Percentiles rank a stretch among this genome's conserved stretches.
phyloP scores from a whole-genome alignment of 331 rosid genomes.

The Phaseolus coccineus region DNA sequence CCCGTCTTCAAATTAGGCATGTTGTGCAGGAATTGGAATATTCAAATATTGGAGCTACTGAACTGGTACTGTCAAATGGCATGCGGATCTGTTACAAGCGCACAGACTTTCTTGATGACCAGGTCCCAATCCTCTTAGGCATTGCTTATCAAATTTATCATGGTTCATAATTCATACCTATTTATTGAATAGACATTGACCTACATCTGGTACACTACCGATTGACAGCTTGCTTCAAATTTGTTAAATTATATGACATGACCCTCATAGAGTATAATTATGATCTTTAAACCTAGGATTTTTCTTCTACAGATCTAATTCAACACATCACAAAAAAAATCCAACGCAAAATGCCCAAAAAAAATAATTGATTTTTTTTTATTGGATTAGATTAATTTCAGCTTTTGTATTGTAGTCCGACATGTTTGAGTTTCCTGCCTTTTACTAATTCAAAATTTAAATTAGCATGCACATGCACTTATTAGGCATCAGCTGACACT shows the following conservation, averaged over 20 bases:
- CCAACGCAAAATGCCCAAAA: not conserved
- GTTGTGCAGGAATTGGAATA: slow-evolving; percentile 76
- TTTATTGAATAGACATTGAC: slow-evolving; percentile 57
- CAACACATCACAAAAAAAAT: not conserved
- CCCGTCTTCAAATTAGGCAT: slow-evolving; percentile 56
- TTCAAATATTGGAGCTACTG: slow-evolving; percentile 85
- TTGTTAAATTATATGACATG: slow-evolving; percentile 16
- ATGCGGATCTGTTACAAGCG: slow-evolving; percentile 89
- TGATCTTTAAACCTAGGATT: not conserved
- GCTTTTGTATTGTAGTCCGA: not conserved
- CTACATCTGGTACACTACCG: slow-evolving; percentile 46
- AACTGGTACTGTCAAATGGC: slow-evolving; percentile 88
- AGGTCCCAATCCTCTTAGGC: slow-evolving; percentile 60
- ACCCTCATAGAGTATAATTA: slow-evolving; percentile 20
- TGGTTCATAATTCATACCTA: slow-evolving; percentile 28
- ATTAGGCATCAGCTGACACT: slow-evolving; percentile 23
- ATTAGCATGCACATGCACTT: slow-evolving; percentile 29
- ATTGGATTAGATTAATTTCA: not conserved
- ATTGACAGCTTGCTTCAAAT: slow-evolving; percentile 26
- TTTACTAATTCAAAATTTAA: slow-evolving; percentile 12
- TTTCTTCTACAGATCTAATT: not conserved
- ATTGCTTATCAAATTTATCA: slow-evolving; percentile 43
- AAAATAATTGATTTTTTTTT: not conserved
- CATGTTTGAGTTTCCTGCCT: not conserved
- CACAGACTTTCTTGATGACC: slow-evolving; percentile 95